phyloP scores from a whole-genome alignment of 176 grass and related monocot genomes.

The Tuctoria greenei region DNA sequence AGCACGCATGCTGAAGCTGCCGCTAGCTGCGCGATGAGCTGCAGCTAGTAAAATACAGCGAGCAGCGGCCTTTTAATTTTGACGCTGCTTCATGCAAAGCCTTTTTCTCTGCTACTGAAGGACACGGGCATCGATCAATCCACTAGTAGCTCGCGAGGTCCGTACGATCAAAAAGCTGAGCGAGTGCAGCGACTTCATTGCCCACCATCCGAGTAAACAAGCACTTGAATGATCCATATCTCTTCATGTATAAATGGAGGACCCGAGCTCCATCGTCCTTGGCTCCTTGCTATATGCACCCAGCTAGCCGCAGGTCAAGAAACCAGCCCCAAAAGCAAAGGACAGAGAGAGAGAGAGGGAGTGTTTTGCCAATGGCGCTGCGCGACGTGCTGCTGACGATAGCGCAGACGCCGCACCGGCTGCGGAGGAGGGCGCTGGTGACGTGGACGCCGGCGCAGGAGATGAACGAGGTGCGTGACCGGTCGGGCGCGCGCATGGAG shows the following conservation, averaged over 20 bases:
- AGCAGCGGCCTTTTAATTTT: not conserved
- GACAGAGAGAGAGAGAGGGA: not conserved
- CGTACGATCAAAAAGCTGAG: conserved; percentile 15
- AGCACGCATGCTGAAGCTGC: conserved; percentile 1
- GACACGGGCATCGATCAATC: conserved; percentile 19
- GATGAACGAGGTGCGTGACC: conserved; percentile 66
- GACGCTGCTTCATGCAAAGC: conserved; percentile 27
- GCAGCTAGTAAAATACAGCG: conserved; percentile 15
- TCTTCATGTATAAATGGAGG: conserved; percentile 25
- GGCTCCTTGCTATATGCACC: not conserved
- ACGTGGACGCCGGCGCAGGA: conserved; percentile 85
- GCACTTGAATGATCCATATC: conserved; percentile 24
- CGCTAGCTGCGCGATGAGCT: conserved; percentile 26
- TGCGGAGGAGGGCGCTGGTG: conserved; percentile 58
- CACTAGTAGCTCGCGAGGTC: not conserved
- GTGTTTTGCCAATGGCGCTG: conserved; percentile 35
- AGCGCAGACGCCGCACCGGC: conserved; percentile 58
- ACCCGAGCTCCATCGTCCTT: not conserved
- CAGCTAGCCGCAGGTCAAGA: not conserved
- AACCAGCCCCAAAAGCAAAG: not conserved
- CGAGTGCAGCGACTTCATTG: conserved; percentile 27
- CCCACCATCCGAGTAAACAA: conserved; percentile 34
- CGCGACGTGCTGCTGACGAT: conserved; percentile 57
- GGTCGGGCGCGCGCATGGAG: conserved; percentile 76
- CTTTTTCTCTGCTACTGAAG: conserved; percentile 6